phyloP scores from a whole-genome alignment of 2,329 filamentous ascomycete genomes.

The Davidsoniella virescens region DNA sequence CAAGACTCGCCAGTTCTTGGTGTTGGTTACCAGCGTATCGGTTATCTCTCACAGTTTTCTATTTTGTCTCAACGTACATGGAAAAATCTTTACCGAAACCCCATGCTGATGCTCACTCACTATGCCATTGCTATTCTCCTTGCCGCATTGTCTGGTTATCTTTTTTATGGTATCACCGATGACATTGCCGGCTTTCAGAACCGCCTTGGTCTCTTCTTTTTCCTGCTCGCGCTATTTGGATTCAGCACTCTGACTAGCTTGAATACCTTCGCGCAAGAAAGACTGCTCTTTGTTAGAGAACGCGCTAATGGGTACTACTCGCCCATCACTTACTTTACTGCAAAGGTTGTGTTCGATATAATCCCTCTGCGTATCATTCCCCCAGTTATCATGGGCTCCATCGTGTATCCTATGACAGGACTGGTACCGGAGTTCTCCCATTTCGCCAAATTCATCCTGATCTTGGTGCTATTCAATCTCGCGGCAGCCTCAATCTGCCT shows the following conservation, averaged over 20 bases:
- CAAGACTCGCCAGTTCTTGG: constrained; percentile 36
- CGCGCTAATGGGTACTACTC: constrained; percentile 94
- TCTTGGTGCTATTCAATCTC: constrained; percentile 89
- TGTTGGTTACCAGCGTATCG: constrained; percentile 67
- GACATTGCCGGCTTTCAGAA: constrained; percentile 98
- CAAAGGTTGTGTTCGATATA: constrained; percentile 97
- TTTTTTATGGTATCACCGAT: constrained; percentile 92
- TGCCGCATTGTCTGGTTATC: constrained; percentile 81
- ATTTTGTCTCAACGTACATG: constrained; percentile 86
- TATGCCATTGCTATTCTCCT: constrained; percentile 93
- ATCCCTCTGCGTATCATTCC: constrained; percentile 86
- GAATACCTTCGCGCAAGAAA: constrained; percentile 82
- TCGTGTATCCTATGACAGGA: constrained; percentile 96
- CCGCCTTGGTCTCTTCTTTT: constrained; percentile 91
- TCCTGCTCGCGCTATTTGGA: constrained; percentile 84
- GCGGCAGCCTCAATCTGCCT: constrained; percentile 86
- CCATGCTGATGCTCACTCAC: constrained; percentile 95
- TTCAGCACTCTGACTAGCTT: constrained; percentile 92
- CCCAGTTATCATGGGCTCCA: constrained; percentile 85
- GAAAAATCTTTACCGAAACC: constrained; percentile 94
- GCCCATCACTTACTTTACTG: constrained; percentile 81
- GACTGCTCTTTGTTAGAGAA: constrained; percentile 81
- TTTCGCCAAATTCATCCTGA: constrained; percentile 82
- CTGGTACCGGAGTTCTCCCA: constrained; percentile 65
- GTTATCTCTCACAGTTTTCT: constrained; percentile 65